Conservation (phyloP, 2,329 filamentous ascomycete species). For the Raffaelea ambrosiae region DNA sequence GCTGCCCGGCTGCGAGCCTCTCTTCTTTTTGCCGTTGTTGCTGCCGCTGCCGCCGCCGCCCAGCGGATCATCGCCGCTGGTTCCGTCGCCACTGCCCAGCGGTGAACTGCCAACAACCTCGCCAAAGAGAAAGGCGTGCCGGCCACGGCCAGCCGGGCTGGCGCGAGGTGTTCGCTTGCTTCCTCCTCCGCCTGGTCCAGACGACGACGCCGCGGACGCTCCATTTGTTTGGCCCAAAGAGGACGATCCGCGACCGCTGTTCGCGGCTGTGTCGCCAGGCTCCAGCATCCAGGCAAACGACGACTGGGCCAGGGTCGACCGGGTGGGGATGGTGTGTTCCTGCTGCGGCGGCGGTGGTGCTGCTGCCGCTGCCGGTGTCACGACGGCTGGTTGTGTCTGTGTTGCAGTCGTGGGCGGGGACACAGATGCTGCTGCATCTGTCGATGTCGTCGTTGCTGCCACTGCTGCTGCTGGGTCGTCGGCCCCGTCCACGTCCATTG, state of each 20-base stretch:
- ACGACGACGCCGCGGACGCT: conserved; percentile 2
- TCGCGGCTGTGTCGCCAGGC: conserved; percentile 35
- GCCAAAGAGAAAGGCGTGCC: conserved; percentile 53
- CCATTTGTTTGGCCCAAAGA: background rate
- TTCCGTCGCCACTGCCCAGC: conserved; percentile 3
- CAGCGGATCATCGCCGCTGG: background rate
- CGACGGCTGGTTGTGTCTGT: background rate
- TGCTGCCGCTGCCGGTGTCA: conserved; percentile 1
- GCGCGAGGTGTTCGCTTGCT: conserved; percentile 11
- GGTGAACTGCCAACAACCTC: conserved; percentile 29
- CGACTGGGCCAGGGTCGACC: conserved; percentile 62
- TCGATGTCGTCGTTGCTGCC: background rate
- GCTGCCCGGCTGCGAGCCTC: too few species aligned
- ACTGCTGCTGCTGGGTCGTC: background rate
- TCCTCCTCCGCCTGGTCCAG: too few species aligned
- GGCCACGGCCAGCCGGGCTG: conserved; percentile 36
- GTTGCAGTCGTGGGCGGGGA: background rate
- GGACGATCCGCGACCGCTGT: background rate
- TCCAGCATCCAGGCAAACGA: conserved; percentile 76
- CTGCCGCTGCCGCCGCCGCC: background rate
- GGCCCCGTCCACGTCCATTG: conserved; percentile 3
- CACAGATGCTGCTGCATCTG: background rate
- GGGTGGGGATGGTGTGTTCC: conserved; percentile 42
- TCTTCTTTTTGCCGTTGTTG: background rate
- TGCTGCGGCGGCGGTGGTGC: conserved; percentile 14